Evolutionary conservation across 176 grass and related monocot species (phyloP).

Genomic region (Panicum miliaceum): DNA sequence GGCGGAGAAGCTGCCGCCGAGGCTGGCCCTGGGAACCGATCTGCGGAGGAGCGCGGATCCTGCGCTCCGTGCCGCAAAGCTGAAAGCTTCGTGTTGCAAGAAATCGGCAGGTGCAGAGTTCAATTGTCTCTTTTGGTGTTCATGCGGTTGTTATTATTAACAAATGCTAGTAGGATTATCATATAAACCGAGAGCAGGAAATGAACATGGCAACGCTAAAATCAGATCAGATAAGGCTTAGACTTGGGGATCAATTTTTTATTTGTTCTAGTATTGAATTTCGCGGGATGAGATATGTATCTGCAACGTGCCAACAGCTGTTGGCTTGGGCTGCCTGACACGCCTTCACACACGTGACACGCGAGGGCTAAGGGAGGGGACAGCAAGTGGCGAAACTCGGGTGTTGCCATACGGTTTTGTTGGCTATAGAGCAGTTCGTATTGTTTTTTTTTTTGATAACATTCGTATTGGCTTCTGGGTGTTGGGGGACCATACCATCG

Average conservation of each 20-base stretch:
- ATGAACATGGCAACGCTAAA: neutral
- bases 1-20: constrained; percentile 1
- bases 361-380: neutral
- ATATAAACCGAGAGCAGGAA: neutral
- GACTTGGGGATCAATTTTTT: neutral
- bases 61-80: neutral
- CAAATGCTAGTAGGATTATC: too few species aligned
- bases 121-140: neutral
- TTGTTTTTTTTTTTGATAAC: too few species aligned
- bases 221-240: neutral
- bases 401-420: neutral
- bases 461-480: neutral
- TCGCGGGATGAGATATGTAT: neutral
- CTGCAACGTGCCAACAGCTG: neutral
- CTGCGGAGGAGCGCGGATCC: neutral
- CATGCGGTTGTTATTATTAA: neutral
- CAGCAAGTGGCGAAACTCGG: neutral
- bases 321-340: neutral
- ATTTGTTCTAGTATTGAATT: neutral
- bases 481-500: neutral
- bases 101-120: constrained; percentile 6
- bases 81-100: neutral
- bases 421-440: neutral
- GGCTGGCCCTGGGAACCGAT: neutral
- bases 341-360: constrained; percentile 20